Conservation (phyloP, 2,329 filamentous ascomycete genomes). For the Daldinia eschscholtzii region DNA sequence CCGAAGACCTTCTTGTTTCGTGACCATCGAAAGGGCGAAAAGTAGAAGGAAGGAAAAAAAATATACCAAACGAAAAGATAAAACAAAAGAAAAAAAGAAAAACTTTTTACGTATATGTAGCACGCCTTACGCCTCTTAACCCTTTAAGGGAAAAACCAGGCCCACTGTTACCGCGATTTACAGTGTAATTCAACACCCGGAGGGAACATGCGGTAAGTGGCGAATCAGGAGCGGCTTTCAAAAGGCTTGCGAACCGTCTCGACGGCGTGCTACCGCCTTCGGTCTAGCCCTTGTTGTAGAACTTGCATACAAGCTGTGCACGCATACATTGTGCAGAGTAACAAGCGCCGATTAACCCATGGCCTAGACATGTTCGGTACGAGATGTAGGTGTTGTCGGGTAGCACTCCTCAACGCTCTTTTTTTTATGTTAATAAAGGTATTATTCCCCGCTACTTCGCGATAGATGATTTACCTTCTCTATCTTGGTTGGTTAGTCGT, state of each 20-base stretch:
- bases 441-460: constrained; percentile 20
- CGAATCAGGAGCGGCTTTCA: constrained; percentile 33
- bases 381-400: constrained; percentile 41
- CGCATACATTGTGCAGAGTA: constrained; percentile 24
- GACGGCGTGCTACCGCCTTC: constrained; percentile 20
- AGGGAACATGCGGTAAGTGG: constrained; percentile 26
- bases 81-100: constrained; percentile 18
- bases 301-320: neutral
- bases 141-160: neutral
- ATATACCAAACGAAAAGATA: too few relatives aligned
- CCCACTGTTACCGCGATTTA: constrained; percentile 10
- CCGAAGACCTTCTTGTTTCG: neutral
- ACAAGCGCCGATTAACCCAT: constrained; percentile 35
- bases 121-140: constrained; percentile 18
- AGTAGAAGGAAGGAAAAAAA: neutral
- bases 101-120: constrained; percentile 27
- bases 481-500: constrained; percentile 25
- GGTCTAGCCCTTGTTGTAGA: neutral
- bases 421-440: constrained; percentile 40
- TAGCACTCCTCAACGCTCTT: constrained; percentile 18
- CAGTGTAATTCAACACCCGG: constrained; percentile 2
- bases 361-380: constrained; percentile 36
- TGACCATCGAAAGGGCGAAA: neutral
- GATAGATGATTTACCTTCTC: constrained; percentile 14
- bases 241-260: constrained; percentile 12